phyloP scores from a whole-genome alignment of 2,329 filamentous ascomycete genomes.

The Aspergillus udagawae region DNA sequence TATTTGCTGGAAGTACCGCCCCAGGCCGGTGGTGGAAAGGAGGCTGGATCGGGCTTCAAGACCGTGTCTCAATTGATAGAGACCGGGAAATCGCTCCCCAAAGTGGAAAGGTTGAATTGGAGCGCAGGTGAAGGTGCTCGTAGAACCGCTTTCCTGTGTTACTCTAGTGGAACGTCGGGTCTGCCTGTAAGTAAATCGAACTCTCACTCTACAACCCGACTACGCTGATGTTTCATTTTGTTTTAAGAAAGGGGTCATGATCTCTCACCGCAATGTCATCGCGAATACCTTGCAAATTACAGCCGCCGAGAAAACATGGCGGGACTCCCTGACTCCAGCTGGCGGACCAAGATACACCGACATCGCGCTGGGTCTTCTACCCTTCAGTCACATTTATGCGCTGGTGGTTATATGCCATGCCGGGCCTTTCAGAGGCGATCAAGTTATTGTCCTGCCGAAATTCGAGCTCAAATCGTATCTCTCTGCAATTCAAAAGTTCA shows the following conservation, averaged over 20 bases:
- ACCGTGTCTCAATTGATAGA: slow-evolving; percentile 64
- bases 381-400: slow-evolving; percentile 78
- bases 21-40: slow-evolving; percentile 46
- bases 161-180: slow-evolving; percentile 75
- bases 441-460: slow-evolving; percentile 65
- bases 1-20: slow-evolving; percentile 67
- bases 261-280: slow-evolving; percentile 75
- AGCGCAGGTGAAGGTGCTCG: slow-evolving; percentile 45
- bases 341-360: slow-evolving; percentile 51
- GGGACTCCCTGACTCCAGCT: slow-evolving; percentile 19
- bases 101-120: slow-evolving; percentile 40
- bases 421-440: slow-evolving; percentile 67
- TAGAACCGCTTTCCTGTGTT: slow-evolving; percentile 72
- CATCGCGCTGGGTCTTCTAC: slow-evolving; percentile 64
- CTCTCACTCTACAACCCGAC: neutral
- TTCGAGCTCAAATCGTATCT: slow-evolving; percentile 69
- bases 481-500: slow-evolving; percentile 61
- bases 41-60: slow-evolving; percentile 48
- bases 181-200: slow-evolving; percentile 55
- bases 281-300: slow-evolving; percentile 66
- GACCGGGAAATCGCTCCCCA: slow-evolving; percentile 49
- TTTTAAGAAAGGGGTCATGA: slow-evolving; percentile 73
- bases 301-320: slow-evolving; percentile 45
- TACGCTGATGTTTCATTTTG: slow-evolving; percentile 6
- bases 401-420: slow-evolving; percentile 67